Conservation (phyloP, 2,329 filamentous ascomycete genomes). For the Xylaria multiplex region DNA sequence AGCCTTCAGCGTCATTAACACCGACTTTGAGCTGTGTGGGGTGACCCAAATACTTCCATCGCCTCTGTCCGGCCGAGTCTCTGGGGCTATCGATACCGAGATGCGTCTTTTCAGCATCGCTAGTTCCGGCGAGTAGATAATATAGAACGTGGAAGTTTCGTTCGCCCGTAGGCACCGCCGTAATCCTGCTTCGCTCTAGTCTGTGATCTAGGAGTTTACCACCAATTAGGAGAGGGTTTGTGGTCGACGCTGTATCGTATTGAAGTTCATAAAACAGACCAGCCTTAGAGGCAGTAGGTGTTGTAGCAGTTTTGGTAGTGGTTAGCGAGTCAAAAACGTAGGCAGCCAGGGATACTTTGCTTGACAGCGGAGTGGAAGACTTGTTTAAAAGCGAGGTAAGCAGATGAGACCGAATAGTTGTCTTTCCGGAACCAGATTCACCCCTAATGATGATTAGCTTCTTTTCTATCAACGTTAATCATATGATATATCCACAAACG, state of each 20-base stretch:
- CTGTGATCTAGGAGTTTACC: conserved; percentile 95
- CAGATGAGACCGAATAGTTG: conserved; percentile 89
- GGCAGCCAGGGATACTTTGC: conserved; percentile 89
- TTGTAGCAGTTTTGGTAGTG: conserved; percentile 96
- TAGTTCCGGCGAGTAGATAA: conserved; percentile 93
- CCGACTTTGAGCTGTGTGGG: conserved; percentile 97
- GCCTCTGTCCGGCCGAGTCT: conserved; percentile 68
- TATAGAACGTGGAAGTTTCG: conserved; percentile 96
- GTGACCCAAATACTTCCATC: conserved; percentile 96
- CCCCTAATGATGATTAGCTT: conserved; percentile 66
- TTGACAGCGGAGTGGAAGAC: conserved; percentile 90
- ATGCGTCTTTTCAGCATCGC: conserved; percentile 87
- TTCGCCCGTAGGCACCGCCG: conserved; percentile 92
- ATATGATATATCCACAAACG: conserved; percentile 54
- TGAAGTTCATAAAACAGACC: conserved; percentile 96
- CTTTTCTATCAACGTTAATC: background rate
- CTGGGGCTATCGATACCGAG: conserved; percentile 66
- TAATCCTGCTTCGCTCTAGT: conserved; percentile 89
- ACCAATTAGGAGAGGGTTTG: conserved; percentile 88
- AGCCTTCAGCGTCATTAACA: conserved; percentile 94
- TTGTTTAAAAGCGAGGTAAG: conserved; percentile 87
- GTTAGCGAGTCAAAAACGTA: conserved; percentile 97
- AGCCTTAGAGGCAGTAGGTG: conserved; percentile 93
- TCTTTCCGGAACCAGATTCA: conserved; percentile 96
- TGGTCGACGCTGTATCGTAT: conserved; percentile 88